Conservation (phyloP, 1,284 basidiomycete genomes). For the Phenoliferia sp. region DNA sequence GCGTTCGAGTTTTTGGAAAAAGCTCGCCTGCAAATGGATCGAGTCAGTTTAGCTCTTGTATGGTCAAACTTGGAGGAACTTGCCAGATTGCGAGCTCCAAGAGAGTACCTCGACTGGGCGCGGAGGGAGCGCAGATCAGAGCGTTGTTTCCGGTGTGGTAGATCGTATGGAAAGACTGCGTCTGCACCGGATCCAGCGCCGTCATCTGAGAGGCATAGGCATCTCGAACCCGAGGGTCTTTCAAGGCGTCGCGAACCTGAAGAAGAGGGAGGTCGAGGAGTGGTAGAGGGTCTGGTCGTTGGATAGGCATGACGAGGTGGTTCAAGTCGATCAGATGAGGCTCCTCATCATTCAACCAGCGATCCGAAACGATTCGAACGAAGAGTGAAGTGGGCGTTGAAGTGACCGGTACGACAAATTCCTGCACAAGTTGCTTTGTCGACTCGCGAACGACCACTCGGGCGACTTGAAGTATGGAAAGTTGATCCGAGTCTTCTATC, state of each 20-base stretch:
- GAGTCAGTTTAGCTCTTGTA: neutral
- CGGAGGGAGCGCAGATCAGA: constrained; percentile 49
- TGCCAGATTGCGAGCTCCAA: constrained; percentile 69
- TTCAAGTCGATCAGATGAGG: constrained; percentile 62
- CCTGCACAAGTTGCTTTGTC: constrained; percentile 59
- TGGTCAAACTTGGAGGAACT: constrained; percentile 24
- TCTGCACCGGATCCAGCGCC: constrained; percentile 73
- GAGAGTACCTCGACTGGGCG: constrained; percentile 42
- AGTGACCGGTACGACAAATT: constrained; percentile 74
- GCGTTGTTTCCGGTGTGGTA: constrained; percentile 66
- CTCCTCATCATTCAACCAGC: constrained; percentile 89
- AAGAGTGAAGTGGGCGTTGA: constrained; percentile 56
- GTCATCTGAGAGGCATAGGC: constrained; percentile 34
- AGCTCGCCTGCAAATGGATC: constrained; percentile 38
- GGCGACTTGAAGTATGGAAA: constrained; percentile 73
- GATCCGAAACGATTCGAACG: constrained; percentile 79
- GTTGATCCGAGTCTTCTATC: constrained; percentile 80
- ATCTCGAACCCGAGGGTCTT: constrained; percentile 12
- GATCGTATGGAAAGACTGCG: constrained; percentile 81
- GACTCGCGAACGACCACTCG: constrained; percentile 65
- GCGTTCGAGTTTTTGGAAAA: constrained; percentile 39
- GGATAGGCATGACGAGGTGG: constrained; percentile 67
- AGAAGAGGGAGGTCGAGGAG: constrained; percentile 80
- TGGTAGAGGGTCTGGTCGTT: constrained; percentile 60
- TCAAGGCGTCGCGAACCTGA: constrained; percentile 47